Evolutionary conservation across 352 stramenopile species (phyloP), one percentile per base, ranked within the genome.

Genomic region (Globisporangium acanthophoron): DNA sequence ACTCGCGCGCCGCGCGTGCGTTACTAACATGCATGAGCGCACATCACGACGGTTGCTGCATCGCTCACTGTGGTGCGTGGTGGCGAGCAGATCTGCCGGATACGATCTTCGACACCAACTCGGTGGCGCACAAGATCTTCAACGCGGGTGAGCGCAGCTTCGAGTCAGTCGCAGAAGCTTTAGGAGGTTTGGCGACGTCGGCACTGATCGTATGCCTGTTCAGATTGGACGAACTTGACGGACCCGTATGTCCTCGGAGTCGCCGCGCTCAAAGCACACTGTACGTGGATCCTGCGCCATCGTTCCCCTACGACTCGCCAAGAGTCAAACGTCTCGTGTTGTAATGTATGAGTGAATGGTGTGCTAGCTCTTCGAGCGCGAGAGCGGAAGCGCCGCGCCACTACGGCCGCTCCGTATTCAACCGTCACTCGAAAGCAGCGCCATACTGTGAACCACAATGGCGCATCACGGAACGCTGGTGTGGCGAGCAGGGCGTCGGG

Each of bases 81-180:
- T 1, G 35, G 56, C 9, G 21, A 20, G 20, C 39, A 91, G 81
- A 78, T 61, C 63, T 91, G 5, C 81, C 81, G 4, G 68, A 71
- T 33, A 62, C 66, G 12, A 65, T 91, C 46, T 88, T 74, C 57
- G 74, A 92, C 47, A 43, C 65, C n/a, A 58, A 48, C 0, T 88
- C 81, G 3, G 64, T 76, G 41, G 76, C 76, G 16, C 61, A 88
- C 69, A 89, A 88, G 55, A 80, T 90, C 45, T 92, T 92, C 52
- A 79, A 62, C 15, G 65, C 81, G 54, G 69, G 81, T 90, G 52
- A 33, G 13, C 20, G 16, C 12, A n/a, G 24, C 43, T 6, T 18
- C 2, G 18, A 52, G 12, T 13, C 11, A 3, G 13, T 27, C 33
- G 5, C 33, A 6, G 5, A 11, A 37, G 33, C 33, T 37, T 37